These are phyloP conservation scores for Pistacia vera DNA, from an alignment of 345 rosid genomes.

Conservation along the genomic window DNA sequence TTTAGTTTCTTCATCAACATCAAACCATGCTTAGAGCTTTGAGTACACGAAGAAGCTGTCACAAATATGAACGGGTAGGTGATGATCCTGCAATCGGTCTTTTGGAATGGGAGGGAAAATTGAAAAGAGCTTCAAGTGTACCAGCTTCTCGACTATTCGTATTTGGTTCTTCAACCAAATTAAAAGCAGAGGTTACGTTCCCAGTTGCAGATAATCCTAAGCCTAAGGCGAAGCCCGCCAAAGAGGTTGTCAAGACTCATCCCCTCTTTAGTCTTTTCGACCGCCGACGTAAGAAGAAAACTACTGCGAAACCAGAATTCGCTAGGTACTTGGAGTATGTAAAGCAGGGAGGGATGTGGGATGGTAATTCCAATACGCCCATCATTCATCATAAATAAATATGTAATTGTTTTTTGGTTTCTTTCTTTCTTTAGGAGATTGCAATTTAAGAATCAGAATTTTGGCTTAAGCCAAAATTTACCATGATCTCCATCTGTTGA, in stretches of 20 bases:
- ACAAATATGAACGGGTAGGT: constrained; percentile 50
- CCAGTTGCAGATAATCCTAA: constrained; percentile 9
- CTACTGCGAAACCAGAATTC: constrained; percentile 68
- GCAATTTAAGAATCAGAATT: neutral
- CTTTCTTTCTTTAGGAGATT: neutral
- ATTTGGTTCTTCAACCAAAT: constrained; percentile 27
- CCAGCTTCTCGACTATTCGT: constrained; percentile 31
- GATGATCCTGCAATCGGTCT: constrained; percentile 33
- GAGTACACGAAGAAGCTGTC: constrained; percentile 49
- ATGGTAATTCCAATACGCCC: constrained; percentile 47
- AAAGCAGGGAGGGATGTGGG: constrained; percentile 79
- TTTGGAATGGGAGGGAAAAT: constrained; percentile 22
- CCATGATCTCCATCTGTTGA: neutral
- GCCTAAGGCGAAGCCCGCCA: constrained; percentile 25
- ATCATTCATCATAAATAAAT: constrained; percentile 44
- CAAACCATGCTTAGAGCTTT: constrained; percentile 62
- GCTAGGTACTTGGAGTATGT: constrained; percentile 72
- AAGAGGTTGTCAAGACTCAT: constrained; percentile 46
- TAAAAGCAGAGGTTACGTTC: neutral
- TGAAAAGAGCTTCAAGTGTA: constrained; percentile 50
- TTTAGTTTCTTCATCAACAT: neutral
- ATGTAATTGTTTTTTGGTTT: neutral
- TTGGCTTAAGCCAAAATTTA: neutral
- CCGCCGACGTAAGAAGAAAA: constrained; percentile 51
- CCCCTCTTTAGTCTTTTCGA: constrained; percentile 63